Base-by-base conservation (phyloP, 1,284 basidiomycete genomes). In the Irpex lacteus region DNA sequence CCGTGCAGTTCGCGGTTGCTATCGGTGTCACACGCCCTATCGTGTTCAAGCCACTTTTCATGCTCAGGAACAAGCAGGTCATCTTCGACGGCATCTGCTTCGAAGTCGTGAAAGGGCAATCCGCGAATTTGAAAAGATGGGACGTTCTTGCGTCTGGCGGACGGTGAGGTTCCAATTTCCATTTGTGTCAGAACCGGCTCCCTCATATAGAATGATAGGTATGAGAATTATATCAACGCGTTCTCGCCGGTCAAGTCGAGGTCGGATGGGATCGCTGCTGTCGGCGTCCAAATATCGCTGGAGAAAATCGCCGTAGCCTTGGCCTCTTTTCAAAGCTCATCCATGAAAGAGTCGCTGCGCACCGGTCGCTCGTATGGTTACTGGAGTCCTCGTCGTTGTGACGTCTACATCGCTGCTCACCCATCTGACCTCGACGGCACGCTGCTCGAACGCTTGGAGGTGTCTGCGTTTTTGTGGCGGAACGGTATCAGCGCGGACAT, bases 321-420 rank as follows among this genome's bases (percentile, higher is more conserved):
- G 0, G 90, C 90, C 0, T 81, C 87, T 1, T 90, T 88, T 71
- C 90, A 93, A 71, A 88, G 86, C 60, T 81, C 86, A 0, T 88
- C 89, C 1, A 83, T 92, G 32, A 86, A 88, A 70, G 82, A 82
- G 1, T 79, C 92, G 7, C 78, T 92, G 60, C 93, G 91, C 71
- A 91, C 94, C 71, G 85, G 89, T 66, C 85, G 88, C 15, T 93
- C 92, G 0, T 95, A 95, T 67, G 94, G 94, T 0, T 91, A 87
- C 68, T 95, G 91, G 90, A 92, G 91, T 73, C 92, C 94, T 18
- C 84, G 92, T 11, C 82, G 93, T 49, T 95, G 93, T 68, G 94
- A 94, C 68, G 92, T 94, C 13, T 94, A 94, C 67, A 81, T 96
- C 11, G 87, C 94, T 15, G 91, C 91, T 0, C 92, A 91, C 68